Percentiles rank a stretch among this genome's conserved stretches.
Conservation (phyloP, 768 basidiomycete genomes). For the Suillus alpinus region DNA sequence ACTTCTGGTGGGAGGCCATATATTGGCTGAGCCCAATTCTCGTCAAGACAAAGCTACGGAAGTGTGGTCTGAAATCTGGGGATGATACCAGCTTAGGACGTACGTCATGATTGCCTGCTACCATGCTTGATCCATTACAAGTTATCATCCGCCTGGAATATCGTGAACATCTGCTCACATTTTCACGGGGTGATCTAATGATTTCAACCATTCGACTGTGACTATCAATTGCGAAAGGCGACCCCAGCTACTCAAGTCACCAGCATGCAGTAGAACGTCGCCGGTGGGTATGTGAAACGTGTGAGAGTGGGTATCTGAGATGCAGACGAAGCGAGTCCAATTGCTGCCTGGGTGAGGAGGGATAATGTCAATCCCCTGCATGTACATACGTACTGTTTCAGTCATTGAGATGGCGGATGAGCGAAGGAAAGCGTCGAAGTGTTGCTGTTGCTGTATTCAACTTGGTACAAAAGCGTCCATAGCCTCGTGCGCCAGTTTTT, state of each 20-base stretch:
- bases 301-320: conserved; percentile 33
- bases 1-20: conserved; percentile 20
- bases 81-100: conserved; percentile 1
- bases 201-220: conserved; percentile 58
- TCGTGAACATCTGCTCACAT: conserved; percentile 40
- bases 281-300: conserved; percentile 51
- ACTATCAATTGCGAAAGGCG: conserved; percentile 39
- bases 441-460: not conserved
- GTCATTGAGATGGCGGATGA: not conserved
- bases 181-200: conserved; percentile 56
- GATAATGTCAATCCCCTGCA: conserved; percentile 7
- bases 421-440: not conserved
- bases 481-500: not conserved
- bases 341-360: conserved; percentile 30
- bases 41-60: conserved; percentile 27
- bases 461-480: not conserved
- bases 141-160: not conserved
- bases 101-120: conserved; percentile 74
- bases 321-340: conserved; percentile 36
- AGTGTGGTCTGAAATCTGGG: not conserved
- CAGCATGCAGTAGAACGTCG: conserved; percentile 65
- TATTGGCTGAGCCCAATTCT: conserved; percentile 7
- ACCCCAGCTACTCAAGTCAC: conserved; percentile 60
- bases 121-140: conserved; percentile 40
- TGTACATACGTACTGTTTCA: not conserved